These are phyloP conservation scores for Pyricularia sp. DNA, from an alignment of 2,329 filamentous ascomycete genomes.

Conservation along the genomic window DNA sequence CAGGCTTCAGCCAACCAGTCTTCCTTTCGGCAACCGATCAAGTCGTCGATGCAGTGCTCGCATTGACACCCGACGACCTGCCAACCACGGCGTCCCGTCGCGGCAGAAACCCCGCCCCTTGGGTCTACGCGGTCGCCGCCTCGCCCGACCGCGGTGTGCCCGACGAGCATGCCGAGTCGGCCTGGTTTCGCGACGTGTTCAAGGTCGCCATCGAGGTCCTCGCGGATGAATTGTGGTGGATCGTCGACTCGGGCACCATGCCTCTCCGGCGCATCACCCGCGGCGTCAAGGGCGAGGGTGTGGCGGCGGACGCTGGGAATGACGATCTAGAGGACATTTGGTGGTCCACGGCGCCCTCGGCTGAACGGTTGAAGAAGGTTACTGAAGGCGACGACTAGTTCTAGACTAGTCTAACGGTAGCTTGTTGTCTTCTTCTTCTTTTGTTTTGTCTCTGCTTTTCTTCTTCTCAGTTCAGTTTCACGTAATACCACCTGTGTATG, in stretches of 20 bases:
- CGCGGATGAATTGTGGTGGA: constrained; percentile 4
- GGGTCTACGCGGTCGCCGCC: background rate
- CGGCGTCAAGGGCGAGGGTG: constrained; percentile 2
- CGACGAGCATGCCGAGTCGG: background rate
- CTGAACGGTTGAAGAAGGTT: background rate
- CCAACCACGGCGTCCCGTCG: background rate
- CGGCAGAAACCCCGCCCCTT: background rate
- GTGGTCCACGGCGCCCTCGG: constrained; percentile 3
- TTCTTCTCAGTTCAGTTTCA: too few species aligned
- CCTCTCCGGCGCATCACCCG: constrained; percentile 3
- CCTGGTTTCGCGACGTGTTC: constrained; percentile 2
- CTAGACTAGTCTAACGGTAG: background rate
- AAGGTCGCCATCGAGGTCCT: constrained; percentile 5
- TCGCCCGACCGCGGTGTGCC: background rate
- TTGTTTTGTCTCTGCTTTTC: background rate
- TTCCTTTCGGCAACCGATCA: background rate
- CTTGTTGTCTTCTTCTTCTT: background rate
- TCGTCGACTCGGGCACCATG: background rate
- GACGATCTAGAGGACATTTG: background rate
- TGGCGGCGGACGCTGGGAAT: constrained; percentile 2
- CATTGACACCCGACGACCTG: background rate
- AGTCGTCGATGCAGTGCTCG: constrained; percentile 1
- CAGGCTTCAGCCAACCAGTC: background rate
- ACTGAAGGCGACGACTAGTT: background rate
- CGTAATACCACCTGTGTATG: too few species aligned